Base-by-base conservation (phyloP, 106 monocot species). In the Acorus calamus region DNA sequence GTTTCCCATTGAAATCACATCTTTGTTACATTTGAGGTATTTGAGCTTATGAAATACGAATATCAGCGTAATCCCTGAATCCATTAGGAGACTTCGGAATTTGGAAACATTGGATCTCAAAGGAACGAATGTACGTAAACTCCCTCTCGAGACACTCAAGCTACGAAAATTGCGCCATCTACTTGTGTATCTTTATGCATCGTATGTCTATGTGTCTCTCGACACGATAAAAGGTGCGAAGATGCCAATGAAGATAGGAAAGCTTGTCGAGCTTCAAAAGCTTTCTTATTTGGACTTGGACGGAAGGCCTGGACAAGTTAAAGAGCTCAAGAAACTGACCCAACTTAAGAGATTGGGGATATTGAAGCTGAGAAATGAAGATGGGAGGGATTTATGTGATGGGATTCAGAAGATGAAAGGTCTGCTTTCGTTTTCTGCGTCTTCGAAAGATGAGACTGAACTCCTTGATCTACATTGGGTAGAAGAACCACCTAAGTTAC, bases 291-390 rank as follows among this genome's bases (percentile, higher is more conserved):
- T 65, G 7, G 74, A 67, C 9, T 60, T 9, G 42, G 44, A 73
- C 47, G 11, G 66, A 59, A 60, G 67, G 42, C 54, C 42, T 47
- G 8, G 46, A 47, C 42, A 67, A 44, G 11, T 74, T 47, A 28
- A 10, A 61, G 74, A 74, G 61, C 48, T 74, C 41, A 67, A 55
- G 49, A 67, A 67, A 7, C 67, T 74, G 11, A 61, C 67, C 9
- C 66, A 73, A 53, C 66, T 73, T 11, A 73, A 60, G 46, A 73
- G 73, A 52, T 28, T 73, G 50, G 74, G 74, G 42, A 67, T 74
- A 8, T 60, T 74, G 47, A 74, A 74, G 42, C 11, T 74, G 53
- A 74, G 74, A 67, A 74, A 8, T 11, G 47, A 61, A 43, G 74
- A 74, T 67, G 74, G 74, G 2, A 8, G 6, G 42, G 47, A 57